phyloP scores from a whole-genome alignment of 306 rosid species.

The Sechiopsis laciniata region DNA sequence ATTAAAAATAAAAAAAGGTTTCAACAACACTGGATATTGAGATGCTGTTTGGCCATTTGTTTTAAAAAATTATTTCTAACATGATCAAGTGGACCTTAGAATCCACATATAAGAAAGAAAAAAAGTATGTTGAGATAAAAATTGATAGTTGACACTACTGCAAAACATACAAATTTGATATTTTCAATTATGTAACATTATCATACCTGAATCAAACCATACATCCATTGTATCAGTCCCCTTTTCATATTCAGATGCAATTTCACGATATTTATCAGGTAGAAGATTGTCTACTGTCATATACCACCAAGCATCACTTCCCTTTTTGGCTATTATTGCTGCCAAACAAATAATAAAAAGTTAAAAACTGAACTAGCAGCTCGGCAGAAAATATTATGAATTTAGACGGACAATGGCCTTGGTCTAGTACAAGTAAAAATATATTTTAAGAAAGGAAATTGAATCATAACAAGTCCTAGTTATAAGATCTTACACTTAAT shows the following conservation, averaged over 20 bases:
- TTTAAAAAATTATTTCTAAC: not conserved
- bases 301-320: constrained; percentile 99
- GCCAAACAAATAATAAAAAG: constrained; percentile 33
- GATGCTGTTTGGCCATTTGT: not conserved
- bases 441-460: not conserved
- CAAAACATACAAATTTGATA: constrained; percentile 1
- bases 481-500: constrained; percentile 53
- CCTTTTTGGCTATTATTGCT: constrained; percentile 86
- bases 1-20: not conserved
- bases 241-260: constrained; percentile 86
- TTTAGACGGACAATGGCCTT: not conserved
- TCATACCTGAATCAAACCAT: constrained; percentile 97
- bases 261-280: constrained; percentile 63
- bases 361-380: constrained; percentile 14
- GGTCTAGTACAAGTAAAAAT: not conserved
- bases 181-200: constrained; percentile 16
- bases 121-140: not conserved
- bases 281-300: constrained; percentile 91
- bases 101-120: not conserved
- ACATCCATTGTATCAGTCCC: constrained; percentile 99
- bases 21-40: not conserved
- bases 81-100: constrained; percentile 6
- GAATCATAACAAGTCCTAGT: not conserved
- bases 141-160: not conserved
- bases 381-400: not conserved